Base-by-base conservation (phyloP, 78 protist genomes). In the Cavenderia fasciculata region DNA sequence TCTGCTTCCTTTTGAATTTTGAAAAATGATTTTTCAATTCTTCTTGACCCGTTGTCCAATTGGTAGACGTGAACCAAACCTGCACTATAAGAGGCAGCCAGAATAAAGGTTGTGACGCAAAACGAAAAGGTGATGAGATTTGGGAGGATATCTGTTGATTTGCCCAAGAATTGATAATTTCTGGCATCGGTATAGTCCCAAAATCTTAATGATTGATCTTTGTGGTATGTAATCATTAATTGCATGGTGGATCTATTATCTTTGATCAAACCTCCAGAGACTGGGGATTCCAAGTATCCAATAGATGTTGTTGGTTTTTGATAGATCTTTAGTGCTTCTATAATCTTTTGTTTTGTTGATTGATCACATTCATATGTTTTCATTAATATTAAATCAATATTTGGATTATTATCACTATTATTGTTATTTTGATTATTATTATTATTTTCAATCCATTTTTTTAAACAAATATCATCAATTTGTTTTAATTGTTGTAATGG, bases 111-210 rank as follows among this genome's bases (percentile, higher is more conserved):
- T 23, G 41, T 41, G 4, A 44, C 33, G 5, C 41, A 65, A 41
- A 78, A 78, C n/a, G 77, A 78, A 18, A 78, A 4, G 36, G 76
- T 40, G 10, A 34, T 65, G 4, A 61, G 54, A 36, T 36, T 49
- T n/a, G 56, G 11, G n/a, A 38, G 36, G 21, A 44, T 21, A n/a
- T 34, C 23, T 23, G 47, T 29, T 16, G 65, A 29, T 6, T 29
- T 34, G 12, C 70, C 63, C 18, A 78, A 23, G 18, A 62, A 38
- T 51, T 49, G 38, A 36, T 31, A 46, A 38, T 52, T 46, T 18
- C 40, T 62, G 3, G 87, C 29, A 52, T 78, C 75, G 29, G 66
- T 78, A 4, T 38, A 62, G 40, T 78, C 59, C 87, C 87, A 78
- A 51, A 78, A 65, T 25, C 27, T 25, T 4, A 36, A 34, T 29